A percentile compares a stretch with the other conserved stretches of the same genome.
Evolutionary conservation across 129 eudicot species (phyloP).

Genomic region (Lonicera japonica): DNA sequence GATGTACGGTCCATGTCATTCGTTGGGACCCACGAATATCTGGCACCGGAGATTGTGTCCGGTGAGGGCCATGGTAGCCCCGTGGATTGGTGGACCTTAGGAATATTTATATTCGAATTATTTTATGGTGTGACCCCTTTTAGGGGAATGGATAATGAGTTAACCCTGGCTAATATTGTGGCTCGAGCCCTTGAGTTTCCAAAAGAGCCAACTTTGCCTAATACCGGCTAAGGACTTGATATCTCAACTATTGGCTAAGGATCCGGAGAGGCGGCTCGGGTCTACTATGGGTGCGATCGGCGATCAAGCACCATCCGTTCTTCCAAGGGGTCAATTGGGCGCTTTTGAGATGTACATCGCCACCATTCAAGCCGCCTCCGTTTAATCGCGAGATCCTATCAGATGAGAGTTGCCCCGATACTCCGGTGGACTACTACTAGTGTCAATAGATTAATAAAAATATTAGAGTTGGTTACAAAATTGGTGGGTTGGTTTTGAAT

Average conservation of each 20-base stretch:
- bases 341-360: conserved; percentile 63
- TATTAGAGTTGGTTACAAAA: neutral
- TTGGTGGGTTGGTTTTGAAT: conserved; percentile 10
- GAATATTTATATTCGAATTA: conserved; percentile 72
- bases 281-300: conserved; percentile 87
- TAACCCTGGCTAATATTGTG: conserved; percentile 75
- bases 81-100: conserved; percentile 98
- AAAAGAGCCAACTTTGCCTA: conserved; percentile 61
- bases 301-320: conserved; percentile 73
- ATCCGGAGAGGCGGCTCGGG: conserved; percentile 65
- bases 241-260: conserved; percentile 68
- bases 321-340: conserved; percentile 91
- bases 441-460: neutral
- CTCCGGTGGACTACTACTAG: conserved; percentile 74
- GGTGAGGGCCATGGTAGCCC: conserved; percentile 96
- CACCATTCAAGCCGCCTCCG: conserved; percentile 68
- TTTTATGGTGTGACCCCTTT: conserved; percentile 90
- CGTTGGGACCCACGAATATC: conserved; percentile 94
- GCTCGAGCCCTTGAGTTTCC: conserved; percentile 97
- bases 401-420: conserved; percentile 56
- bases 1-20: conserved; percentile 91
- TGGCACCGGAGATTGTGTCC: conserved; percentile 90
- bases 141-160: conserved; percentile 73
- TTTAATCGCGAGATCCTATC: conserved; percentile 38
- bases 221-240: conserved; percentile 64